Percentiles rank a stretch among this genome's conserved stretches.
Evolutionary conservation across 78 protist genomes (phyloP).

Genomic region (Chrysochromulina parva): DNA sequence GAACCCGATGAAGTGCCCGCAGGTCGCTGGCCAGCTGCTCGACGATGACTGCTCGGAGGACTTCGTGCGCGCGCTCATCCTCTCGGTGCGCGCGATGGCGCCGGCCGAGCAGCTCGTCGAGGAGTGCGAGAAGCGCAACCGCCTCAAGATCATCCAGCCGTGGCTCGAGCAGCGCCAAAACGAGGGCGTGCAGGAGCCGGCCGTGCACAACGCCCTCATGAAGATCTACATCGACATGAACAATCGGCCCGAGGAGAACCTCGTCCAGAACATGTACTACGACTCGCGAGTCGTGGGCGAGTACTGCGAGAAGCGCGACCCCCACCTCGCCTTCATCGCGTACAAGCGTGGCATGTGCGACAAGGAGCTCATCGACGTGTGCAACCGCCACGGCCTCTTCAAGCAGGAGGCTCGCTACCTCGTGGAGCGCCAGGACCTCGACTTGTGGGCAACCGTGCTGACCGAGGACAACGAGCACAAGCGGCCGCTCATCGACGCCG

Average conservation of each 20-base stretch:
- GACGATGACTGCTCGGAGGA: conserved; percentile 95
- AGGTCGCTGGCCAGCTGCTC: conserved; percentile 96
- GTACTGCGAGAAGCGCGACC: conserved; percentile 99
- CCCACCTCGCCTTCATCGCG: conserved; percentile 90
- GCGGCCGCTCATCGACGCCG: conserved; percentile 69
- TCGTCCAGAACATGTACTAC: conserved; percentile 81
- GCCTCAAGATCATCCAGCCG: conserved; percentile 90
- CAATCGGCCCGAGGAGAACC: conserved; percentile 91
- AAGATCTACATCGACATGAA: conserved; percentile 95
- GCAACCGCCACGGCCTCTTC: conserved; percentile 93
- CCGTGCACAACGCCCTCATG: conserved; percentile 97
- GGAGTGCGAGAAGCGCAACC: conserved; percentile 94
- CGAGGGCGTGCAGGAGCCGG: conserved; percentile 87
- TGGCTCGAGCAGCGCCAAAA: conserved; percentile 94
- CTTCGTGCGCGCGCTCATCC: conserved; percentile 76
- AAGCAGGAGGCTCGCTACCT: conserved; percentile 91
- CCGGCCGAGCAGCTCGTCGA: conserved; percentile 88
- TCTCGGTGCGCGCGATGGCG: conserved; percentile 77
- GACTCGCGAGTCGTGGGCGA: conserved; percentile 82
- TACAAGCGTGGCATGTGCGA: conserved; percentile 95
- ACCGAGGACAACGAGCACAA: conserved; percentile 81
- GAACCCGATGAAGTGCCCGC: conserved; percentile 73
- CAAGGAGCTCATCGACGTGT: conserved; percentile 91
- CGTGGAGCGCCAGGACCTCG: conserved; percentile 93
- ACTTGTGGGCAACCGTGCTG: conserved; percentile 95